Evolutionary conservation across 495 filamentous ascomycete genomes (phyloP).

Genomic region (Aspergillus homomorphus): DNA sequence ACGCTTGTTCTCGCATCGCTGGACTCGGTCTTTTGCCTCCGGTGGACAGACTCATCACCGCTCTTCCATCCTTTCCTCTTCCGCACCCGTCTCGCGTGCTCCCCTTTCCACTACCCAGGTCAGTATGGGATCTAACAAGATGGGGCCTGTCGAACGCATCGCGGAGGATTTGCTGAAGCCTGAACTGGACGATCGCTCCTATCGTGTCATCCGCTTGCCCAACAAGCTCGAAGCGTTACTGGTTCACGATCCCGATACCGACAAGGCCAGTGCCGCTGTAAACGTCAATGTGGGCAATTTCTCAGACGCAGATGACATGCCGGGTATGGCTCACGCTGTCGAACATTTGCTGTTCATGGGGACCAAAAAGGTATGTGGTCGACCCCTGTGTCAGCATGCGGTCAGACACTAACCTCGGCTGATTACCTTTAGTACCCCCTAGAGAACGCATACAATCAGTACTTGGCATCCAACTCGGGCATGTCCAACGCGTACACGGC

Average conservation of each 20-base stretch:
- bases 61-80: constrained; percentile 9
- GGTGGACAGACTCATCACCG: not conserved
- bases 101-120: constrained; percentile 24
- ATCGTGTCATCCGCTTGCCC: constrained; percentile 78
- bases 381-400: not conserved
- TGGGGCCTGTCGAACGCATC: constrained; percentile 61
- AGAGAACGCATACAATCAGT: constrained; percentile 96
- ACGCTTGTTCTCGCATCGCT: constrained; percentile 16
- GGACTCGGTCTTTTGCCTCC: constrained; percentile 8
- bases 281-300: constrained; percentile 97
- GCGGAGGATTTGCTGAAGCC: constrained; percentile 83
- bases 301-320: constrained; percentile 85
- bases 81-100: constrained; percentile 20
- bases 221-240: constrained; percentile 93
- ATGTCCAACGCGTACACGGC: constrained; percentile 94
- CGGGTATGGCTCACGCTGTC: constrained; percentile 89
- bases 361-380: constrained; percentile 73
- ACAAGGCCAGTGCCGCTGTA: constrained; percentile 93
- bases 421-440: constrained; percentile 63
- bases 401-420: not conserved
- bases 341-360: constrained; percentile 98
- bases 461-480: constrained; percentile 83
- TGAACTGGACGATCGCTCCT: constrained; percentile 81
- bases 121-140: constrained; percentile 22
- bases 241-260: constrained; percentile 91